Evolutionary conservation across 768 basidiomycete species (phyloP).

Genomic region (Pholiota molesta): DNA sequence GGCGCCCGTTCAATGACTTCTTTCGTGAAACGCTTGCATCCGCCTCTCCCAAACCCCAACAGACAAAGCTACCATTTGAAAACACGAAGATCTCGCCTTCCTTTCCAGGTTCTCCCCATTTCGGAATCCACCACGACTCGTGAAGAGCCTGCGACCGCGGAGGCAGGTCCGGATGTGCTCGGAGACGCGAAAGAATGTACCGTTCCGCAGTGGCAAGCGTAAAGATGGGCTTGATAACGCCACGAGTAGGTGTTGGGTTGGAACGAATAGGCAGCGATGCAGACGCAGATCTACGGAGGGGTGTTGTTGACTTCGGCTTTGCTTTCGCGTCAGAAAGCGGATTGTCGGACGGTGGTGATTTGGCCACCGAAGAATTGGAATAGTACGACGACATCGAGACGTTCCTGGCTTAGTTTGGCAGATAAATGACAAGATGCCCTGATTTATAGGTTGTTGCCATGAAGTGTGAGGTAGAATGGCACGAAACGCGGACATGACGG

Average conservation of each 20-base stretch:
- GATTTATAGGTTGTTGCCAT: background rate
- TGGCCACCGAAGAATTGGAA: background rate
- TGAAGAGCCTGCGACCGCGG: constrained; percentile 61
- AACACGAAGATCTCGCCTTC: constrained; percentile 91
- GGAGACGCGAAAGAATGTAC: constrained; percentile 70
- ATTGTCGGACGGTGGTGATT: constrained; percentile 15
- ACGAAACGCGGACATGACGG: background rate
- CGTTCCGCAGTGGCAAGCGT: constrained; percentile 88
- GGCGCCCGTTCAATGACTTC: constrained; percentile 59
- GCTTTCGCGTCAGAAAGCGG: constrained; percentile 46
- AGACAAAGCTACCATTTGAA: constrained; percentile 85
- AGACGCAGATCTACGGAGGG: constrained; percentile 80
- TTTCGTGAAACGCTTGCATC: constrained; percentile 71
- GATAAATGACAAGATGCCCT: background rate
- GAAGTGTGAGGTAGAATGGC: background rate
- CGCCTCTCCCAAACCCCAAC: constrained; percentile 83
- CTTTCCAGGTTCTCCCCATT: constrained; percentile 57
- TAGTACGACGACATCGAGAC: constrained; percentile 1
- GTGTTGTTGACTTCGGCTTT: constrained; percentile 83
- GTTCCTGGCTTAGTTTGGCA: background rate
- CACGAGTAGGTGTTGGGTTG: constrained; percentile 84
- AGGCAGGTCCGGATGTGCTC: constrained; percentile 52
- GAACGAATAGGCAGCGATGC: constrained; percentile 85
- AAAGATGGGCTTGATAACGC: constrained; percentile 76
- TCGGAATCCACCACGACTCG: constrained; percentile 81